Conservation (phyloP, 371 early-diverging fungal species). For the Polyrhizophydium stewartii region DNA sequence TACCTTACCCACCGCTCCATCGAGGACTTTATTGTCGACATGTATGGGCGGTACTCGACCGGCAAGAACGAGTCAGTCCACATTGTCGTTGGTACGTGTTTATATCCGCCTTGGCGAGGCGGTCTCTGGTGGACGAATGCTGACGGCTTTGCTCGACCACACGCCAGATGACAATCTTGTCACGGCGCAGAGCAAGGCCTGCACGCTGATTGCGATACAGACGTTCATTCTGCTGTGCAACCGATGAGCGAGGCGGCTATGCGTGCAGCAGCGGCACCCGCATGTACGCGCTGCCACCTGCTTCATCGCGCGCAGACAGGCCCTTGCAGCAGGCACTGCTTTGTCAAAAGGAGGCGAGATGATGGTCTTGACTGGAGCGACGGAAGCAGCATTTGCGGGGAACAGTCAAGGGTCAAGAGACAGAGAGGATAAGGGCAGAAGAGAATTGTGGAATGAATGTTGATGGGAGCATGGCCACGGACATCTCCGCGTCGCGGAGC, state of each 20-base stretch:
- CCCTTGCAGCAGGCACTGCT: too few species aligned
- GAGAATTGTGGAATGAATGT: too few species aligned
- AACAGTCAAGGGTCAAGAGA: too few species aligned
- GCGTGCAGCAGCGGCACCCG: too few species aligned
- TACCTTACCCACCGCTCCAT: conserved; percentile 4
- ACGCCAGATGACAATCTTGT: conserved; percentile 16
- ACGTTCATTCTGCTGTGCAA: conserved; percentile 19
- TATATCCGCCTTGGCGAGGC: background rate
- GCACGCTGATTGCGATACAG: conserved; percentile 19
- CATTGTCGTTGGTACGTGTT: conserved; percentile 13
- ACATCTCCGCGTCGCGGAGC: background rate
- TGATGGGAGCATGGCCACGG: background rate
- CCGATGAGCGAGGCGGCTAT: too few species aligned
- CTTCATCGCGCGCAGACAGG: too few species aligned
- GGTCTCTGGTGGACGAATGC: background rate
- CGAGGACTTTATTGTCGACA: conserved; percentile 12
- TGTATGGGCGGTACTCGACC: conserved; percentile 5
- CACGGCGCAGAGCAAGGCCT: conserved; percentile 13
- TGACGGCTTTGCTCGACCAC: too few species aligned
- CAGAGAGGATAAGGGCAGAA: too few species aligned
- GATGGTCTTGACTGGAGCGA: too few species aligned
- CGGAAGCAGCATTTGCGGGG: too few species aligned
- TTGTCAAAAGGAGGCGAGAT: too few species aligned
- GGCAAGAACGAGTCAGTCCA: conserved; percentile 4
- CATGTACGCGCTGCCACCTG: too few species aligned